Evolutionary conservation across 768 basidiomycete species (phyloP), one percentile per base, ranked within the genome.

Genomic region (Infundibulicybe gibba): DNA sequence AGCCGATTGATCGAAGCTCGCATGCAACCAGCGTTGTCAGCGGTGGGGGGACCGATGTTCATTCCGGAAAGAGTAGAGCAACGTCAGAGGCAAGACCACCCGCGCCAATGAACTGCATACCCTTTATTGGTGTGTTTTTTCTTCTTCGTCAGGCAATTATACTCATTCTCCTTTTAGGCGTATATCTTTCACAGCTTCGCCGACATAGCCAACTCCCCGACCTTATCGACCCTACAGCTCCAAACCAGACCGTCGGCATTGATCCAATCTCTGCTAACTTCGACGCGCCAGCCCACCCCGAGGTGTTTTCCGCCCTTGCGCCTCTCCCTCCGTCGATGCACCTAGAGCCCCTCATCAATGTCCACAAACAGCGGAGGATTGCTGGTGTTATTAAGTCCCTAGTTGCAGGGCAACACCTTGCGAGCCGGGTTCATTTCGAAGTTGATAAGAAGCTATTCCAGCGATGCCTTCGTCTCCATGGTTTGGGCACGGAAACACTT

Each of bases 341-440:
- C 50, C 76, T 93, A 21, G 89, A 92, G 56, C 89, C 90, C 3
- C 65, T 93, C 48, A 89, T 93, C 67, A 93, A 91, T 59, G 85
- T 93, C 5, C 88, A 92, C 64, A 92, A 93, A 64, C 90, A 93
- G 60, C 80, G 90, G 32, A 67, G 85, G 54, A 87, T 90, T 44
- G 88, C 90, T 9, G 78, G 77, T 13, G 83, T 89, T 35, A 87
- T 92, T 68, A 90, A 90, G 61, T 76, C 79, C 6, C 67, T 92
- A 45, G 87, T 92, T 6, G 81, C 85, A 9, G 87, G 88, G 2
- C 90, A 92, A 59, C 90, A 92, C 56, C 76, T 90, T 9, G 87
- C 90, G 2, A 81, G 83, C 48, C 78, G 79, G 20, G 74, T 90
- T 21, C 79, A 87, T 33, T 85, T 79, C 52, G 74, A 78, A 21